Base-by-base conservation (phyloP, 441 rosid species). In the Euphorbia schlechtendalii region DNA sequence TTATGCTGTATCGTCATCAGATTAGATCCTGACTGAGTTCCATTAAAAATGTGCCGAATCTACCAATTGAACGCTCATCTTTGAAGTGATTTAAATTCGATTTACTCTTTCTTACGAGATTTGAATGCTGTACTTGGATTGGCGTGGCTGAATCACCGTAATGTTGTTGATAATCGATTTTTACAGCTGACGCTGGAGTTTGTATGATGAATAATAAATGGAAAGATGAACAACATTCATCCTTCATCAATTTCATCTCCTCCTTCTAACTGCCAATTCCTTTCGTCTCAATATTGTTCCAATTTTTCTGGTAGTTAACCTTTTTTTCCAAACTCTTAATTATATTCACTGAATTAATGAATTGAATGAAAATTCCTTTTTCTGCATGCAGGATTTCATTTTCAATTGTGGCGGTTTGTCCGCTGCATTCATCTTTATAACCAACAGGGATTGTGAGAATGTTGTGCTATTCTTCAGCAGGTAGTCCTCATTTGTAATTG, bases 391-490 rank as follows among this genome's bases (percentile, higher is more conserved):
- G 97, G 99, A 90, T 70, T 72, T 83, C 46, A 90, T 90, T 67
- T 90, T 93, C 77, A 93, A 93, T 58, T 90, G 99, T 61, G 97
- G 95, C 17, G 95, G 99, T 11, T 72, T 81, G 67, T 90, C 99
- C 0, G 74, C 84, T 58, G 97, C 97, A 63, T 90, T 93, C 68
- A 77, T 87, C 25, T 90, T 93, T 62, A 74, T 87, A 25, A 86
- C 97, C 0, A 66, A 80, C 34, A 90, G 99, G 97, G 90, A 88
- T 43, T 67, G 75, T 71, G 36, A 67, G 63, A 76, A 81, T 36
- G 68, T 59, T 60, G 67, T 64, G 27, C 61, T 79, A 46, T 61
- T 86, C 69, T 87, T 90, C 78, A 72, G 59, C 84, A 88, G 98
- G 98, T 88, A 64, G 38, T 36, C 0, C 64, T 59, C 36, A 14